phyloP scores from a whole-genome alignment of 1,284 basidiomycete genomes.

The Cutaneotrichosporon spelunceum region DNA sequence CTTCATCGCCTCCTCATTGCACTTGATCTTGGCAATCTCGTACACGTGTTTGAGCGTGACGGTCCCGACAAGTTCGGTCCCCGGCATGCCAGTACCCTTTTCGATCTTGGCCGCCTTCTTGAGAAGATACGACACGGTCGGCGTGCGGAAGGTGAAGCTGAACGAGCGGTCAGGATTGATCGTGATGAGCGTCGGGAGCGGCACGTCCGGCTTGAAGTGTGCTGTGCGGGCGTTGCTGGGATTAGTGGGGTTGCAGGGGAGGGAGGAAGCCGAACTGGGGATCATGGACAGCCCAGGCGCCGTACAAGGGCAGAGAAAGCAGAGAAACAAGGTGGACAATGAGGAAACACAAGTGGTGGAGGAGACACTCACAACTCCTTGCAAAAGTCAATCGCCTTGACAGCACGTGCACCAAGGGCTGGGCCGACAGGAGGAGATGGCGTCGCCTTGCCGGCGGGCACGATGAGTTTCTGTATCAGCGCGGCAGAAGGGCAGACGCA shows the following conservation, averaged over 20 bases:
- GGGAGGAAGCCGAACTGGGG: no score
- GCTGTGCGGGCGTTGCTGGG: slow-evolving; percentile 78
- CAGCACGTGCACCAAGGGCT: slow-evolving; percentile 93
- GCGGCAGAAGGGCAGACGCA: slow-evolving; percentile 5
- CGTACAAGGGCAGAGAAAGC: no score
- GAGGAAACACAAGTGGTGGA: slow-evolving; percentile 1
- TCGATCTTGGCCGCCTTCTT: slow-evolving; percentile 88
- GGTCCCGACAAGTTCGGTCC: slow-evolving; percentile 61
- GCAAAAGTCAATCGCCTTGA: slow-evolving; percentile 99
- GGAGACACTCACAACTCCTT: slow-evolving; percentile 66
- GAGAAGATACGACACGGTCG: slow-evolving; percentile 85
- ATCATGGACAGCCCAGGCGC: no score
- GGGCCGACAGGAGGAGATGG: slow-evolving; percentile 96
- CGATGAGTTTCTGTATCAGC: slow-evolving; percentile 67
- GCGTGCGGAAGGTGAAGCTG: slow-evolving; percentile 86
- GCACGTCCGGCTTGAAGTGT: slow-evolving; percentile 79
- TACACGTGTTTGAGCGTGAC: slow-evolving; percentile 96
- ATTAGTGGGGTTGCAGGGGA: slow-evolving; percentile 10
- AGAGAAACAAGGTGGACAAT: neutral
- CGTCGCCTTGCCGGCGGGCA: slow-evolving; percentile 90
- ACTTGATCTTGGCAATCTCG: slow-evolving; percentile 98
- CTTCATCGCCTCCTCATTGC: slow-evolving; percentile 79
- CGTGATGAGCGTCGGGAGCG: slow-evolving; percentile 84
- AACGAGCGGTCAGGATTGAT: slow-evolving; percentile 95
- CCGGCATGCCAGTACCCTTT: slow-evolving; percentile 65